Percentiles rank a stretch among this genome's conserved stretches.
Conservation (phyloP, 106 monocot species). For the Dendrobium huoshanense region DNA sequence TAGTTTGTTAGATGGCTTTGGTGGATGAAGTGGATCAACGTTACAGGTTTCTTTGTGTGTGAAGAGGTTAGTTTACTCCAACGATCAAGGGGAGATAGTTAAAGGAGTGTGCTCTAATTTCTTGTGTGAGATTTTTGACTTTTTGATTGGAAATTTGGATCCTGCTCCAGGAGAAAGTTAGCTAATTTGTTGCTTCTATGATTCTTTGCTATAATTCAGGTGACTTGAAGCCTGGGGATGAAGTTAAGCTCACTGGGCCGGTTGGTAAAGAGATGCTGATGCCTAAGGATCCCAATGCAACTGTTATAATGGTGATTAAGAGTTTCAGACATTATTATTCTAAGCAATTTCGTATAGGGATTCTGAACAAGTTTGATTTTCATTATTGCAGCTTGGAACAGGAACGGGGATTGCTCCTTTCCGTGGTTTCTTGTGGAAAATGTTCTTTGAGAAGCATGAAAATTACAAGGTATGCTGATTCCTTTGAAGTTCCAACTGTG, state of each 20-base stretch:
- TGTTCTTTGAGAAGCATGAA: constrained; percentile 98
- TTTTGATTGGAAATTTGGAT: neutral
- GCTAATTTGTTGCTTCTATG: neutral
- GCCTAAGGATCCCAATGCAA: constrained; percentile 96
- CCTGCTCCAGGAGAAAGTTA: neutral
- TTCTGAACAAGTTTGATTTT: neutral
- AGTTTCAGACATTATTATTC: neutral
- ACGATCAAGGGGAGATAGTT: constrained; percentile 92
- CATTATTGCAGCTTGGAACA: constrained; percentile 71
- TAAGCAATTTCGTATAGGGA: neutral
- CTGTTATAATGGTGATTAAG: constrained; percentile 70
- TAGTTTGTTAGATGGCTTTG: neutral
- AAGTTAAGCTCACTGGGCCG: constrained; percentile 87
- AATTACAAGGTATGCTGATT: constrained; percentile 67
- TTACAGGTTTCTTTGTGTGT: constrained; percentile 92
- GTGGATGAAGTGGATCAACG: neutral
- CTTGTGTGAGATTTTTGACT: constrained; percentile 55
- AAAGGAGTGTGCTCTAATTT: constrained; percentile 99
- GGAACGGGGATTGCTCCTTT: constrained; percentile 98
- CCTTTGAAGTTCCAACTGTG: too few species aligned
- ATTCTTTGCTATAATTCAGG: constrained; percentile 27
- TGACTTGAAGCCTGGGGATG: constrained; percentile 86
- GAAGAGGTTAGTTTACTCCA: constrained; percentile 88
- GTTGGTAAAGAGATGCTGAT: constrained; percentile 99
- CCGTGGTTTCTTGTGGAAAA: constrained; percentile 91